phyloP scores from a whole-genome alignment of 495 filamentous ascomycete species.

The Aspergillus egyptiacus region DNA sequence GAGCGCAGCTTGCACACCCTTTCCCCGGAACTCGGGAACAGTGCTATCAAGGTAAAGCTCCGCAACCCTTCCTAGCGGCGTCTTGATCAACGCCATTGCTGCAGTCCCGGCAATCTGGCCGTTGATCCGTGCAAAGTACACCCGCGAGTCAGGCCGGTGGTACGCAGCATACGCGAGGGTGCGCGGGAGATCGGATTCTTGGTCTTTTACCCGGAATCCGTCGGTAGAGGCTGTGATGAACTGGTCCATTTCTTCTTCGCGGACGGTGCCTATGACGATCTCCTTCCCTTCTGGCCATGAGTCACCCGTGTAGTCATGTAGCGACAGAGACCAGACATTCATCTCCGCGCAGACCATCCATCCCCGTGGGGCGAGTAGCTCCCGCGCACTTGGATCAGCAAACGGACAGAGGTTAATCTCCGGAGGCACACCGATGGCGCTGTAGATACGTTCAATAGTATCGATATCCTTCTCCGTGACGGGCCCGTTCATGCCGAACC shows the following conservation, averaged over 20 bases:
- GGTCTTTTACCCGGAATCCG: not conserved
- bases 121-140: conserved; percentile 16
- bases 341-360: conserved; percentile 12
- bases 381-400: conserved; percentile 13
- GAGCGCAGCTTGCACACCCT: conserved; percentile 15
- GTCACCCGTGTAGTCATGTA: conserved; percentile 13
- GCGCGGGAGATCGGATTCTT: conserved; percentile 6
- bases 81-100: conserved; percentile 18
- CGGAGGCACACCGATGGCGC: conserved; percentile 3
- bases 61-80: conserved; percentile 10
- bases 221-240: not conserved
- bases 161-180: conserved; percentile 14
- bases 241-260: not conserved
- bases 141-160: conserved; percentile 13
- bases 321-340: conserved; percentile 16
- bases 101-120: conserved; percentile 15
- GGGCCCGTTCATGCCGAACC: conserved; percentile 14
- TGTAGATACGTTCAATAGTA: conserved; percentile 9
- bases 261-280: not conserved
- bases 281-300: not conserved
- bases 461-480: conserved; percentile 12
- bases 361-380: conserved; percentile 8
- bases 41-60: conserved; percentile 24
- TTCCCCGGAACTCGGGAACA: conserved; percentile 13
- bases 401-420: conserved; percentile 18